Evolutionary conservation across 169 alveolate genomes (phyloP).

Genomic region (Plasmodium gonderi): DNA sequence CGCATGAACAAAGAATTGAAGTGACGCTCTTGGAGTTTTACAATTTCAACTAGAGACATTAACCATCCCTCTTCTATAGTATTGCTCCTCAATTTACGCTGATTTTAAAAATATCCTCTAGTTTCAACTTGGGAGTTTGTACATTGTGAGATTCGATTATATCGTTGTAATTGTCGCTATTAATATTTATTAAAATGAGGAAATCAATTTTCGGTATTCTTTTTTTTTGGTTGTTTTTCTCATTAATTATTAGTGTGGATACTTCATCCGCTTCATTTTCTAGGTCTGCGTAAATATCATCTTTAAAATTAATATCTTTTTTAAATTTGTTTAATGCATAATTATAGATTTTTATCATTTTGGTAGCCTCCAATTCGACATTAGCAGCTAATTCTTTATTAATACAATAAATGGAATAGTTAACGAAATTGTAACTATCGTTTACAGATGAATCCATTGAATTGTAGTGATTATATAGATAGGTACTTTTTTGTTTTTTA

Average conservation of each 20-base stretch:
- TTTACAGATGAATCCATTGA: conserved; percentile 30
- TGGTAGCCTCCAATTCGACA: conserved; percentile 61
- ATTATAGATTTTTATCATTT: conserved; percentile 60
- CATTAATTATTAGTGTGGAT: conserved; percentile 39
- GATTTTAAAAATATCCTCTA: conserved; percentile 69
- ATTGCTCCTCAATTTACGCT: not conserved
- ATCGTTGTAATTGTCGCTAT: conserved; percentile 53
- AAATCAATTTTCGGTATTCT: conserved; percentile 49
- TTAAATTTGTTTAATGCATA: conserved; percentile 38
- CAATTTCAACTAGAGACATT: not conserved
- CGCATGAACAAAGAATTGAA: not conserved
- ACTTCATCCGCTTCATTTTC: conserved; percentile 54
- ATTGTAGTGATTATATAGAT: conserved; percentile 36
- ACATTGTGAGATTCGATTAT: conserved; percentile 59
- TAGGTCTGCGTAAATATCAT: conserved; percentile 38
- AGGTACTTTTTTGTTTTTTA: conserved; percentile 11
- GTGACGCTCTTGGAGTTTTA: too few species aligned
- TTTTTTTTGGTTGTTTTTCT: conserved; percentile 38
- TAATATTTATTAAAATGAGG: conserved; percentile 31
- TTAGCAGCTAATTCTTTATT: conserved; percentile 66
- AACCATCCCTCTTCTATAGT: not conserved
- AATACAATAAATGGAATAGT: conserved; percentile 53
- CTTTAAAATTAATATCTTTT: conserved; percentile 42
- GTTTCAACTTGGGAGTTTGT: conserved; percentile 55
- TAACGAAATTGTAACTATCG: conserved; percentile 56